Evolutionary conservation across 148 eudicot genomes (phyloP), one percentile per base, ranked within the genome.

Genomic region (Rhododendron griersonianum): DNA sequence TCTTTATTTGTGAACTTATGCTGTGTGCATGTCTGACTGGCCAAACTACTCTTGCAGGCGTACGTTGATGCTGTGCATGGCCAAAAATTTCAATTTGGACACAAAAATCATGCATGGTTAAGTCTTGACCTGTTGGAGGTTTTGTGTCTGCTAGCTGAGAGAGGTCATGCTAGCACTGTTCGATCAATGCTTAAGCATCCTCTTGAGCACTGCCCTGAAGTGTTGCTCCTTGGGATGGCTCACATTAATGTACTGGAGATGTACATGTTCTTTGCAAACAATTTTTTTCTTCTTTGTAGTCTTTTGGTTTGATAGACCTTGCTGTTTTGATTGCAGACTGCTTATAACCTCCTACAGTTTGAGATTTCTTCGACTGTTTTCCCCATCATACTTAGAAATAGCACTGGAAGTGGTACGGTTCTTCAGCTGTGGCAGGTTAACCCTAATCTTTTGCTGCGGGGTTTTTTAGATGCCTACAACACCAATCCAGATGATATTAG

Each of bases 91-190:
- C 95, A 92, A 90, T 81, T 78, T 86, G 95, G 94, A 57, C 93
- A 88, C 21, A 89, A 88, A 79, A 93, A 95, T 89, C 93, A 93
- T 88, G 99, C 94, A 83, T 97, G 98, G 99, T 89, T 91, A 30
- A 93, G 96, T 85, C 94, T 93, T 74, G 98, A 95, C 87, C 94
- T 97, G 85, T 85, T 97, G 89, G 96, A 95, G 87, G 93, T 97
- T 59, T 82, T 97, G 86, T 97, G 99, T 85, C 95, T 91, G 88
- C 87, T 97, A 87, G 93, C 99, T 71, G 98, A 97, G 88, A 92
- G 91, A 87, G 99, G 99, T 83, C 94, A 95, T 88, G 96, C 93
- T 48, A 92, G 87, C 83, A 84, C 91, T 67, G 92, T 97, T 47
- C 95, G 89, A 83, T 90, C 91, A 51, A 87, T 97, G 87, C 98